phyloP scores from a whole-genome alignment of 495 filamentous ascomycete genomes.

The Hypoxylon lenormandii region DNA sequence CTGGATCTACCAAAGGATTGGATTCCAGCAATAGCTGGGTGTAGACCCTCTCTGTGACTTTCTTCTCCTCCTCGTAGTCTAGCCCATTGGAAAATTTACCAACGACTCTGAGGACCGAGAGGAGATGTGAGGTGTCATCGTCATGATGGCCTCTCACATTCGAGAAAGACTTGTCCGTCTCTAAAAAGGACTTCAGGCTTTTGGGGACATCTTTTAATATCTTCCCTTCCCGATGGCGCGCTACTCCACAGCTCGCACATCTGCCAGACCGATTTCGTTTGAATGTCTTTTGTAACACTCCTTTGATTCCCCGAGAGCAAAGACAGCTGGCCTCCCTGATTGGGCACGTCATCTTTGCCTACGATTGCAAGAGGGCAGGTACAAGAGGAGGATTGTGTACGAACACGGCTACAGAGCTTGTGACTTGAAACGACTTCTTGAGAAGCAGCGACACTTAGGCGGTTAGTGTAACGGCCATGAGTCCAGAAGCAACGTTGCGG shows the following conservation, averaged over 20 bases:
- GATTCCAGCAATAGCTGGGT: constrained; percentile 35
- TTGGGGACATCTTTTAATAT: neutral
- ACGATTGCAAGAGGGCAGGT: too few species aligned
- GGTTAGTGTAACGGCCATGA: too few species aligned
- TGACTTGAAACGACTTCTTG: too few species aligned
- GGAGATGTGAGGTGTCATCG: constrained; percentile 17
- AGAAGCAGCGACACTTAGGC: too few species aligned
- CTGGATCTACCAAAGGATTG: constrained; percentile 11
- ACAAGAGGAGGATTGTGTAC: too few species aligned
- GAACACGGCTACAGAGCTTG: too few species aligned
- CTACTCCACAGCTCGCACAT: constrained; percentile 12
- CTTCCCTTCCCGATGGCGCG: constrained; percentile 14
- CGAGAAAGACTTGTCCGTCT: neutral
- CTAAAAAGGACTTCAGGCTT: neutral
- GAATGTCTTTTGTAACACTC: neutral
- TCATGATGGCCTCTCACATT: constrained; percentile 24
- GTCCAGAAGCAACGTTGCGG: too few species aligned
- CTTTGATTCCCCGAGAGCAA: neutral
- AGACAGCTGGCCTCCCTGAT: neutral
- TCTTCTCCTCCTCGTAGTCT: constrained; percentile 15
- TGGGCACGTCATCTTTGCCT: neutral
- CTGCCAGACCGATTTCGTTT: constrained; percentile 26
- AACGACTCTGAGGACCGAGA: constrained; percentile 20
- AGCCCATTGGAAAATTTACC: constrained; percentile 1
- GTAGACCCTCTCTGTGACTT: constrained; percentile 22